Evolutionary conservation across 1,284 basidiomycete genomes (phyloP), one percentile per base, ranked within the genome.

Genomic region (Ganoderma sinense): DNA sequence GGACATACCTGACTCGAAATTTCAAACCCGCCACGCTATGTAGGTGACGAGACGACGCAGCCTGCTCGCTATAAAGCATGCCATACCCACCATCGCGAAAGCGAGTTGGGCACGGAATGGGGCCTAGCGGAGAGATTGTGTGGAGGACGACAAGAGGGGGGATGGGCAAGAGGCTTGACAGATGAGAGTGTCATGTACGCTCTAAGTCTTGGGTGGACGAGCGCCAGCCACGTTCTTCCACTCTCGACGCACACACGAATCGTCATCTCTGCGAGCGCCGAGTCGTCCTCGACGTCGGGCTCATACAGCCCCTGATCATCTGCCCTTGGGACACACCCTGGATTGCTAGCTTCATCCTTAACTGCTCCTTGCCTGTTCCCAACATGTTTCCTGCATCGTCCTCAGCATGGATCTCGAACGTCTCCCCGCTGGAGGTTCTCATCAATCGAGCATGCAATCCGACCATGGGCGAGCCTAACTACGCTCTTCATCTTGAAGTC

Each of bases 401-500:
- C 2, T 65, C 75, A 0, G 66, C 73, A 55, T 76, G 76, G 78
- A 62, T 70, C 16, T 72, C 75, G 74, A 85, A 82, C 72, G 80
- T 85, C 2, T 91, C 91, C 18, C 88, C 88, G 26, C 84, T 94
- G 58, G 91, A 94, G 75, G 80, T 90, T 33, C 86, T 94, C 70
- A 86, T 94, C 74, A 87, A 94, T 69, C 90, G 95, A 66, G 95
- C 96, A 18, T 98, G 97, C 81, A 95, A 97, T 76, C 94, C 97
- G 1, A 89, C 91, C 29, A 85, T 96, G 16, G 88, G 89, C 70
- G 94, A 97, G 79, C 95, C 97, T 23, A 98, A 99, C 81, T 94
- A 97, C 82, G 92, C 95, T 0, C 85, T 94, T 59, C 96, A 98
- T 81, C 88, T 99, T 73, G 97, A 99, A 81, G 91, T 99, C 59